Evolutionary conservation across 139 green algal genomes (phyloP).

Genomic region (Eudorina sp.): DNA sequence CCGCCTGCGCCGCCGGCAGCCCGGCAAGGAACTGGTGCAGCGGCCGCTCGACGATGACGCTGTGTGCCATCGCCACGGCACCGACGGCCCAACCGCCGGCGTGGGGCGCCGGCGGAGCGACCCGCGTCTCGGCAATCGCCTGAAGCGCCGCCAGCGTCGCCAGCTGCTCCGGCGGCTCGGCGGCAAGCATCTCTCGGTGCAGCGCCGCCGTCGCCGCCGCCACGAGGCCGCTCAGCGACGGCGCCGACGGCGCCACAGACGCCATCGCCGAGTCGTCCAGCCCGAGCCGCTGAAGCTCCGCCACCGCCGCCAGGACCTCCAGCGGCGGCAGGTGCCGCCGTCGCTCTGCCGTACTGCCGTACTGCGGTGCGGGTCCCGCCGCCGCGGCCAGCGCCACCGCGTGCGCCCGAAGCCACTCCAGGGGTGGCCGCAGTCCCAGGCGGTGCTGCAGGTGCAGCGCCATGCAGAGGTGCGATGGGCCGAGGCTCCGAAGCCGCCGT

Average conservation of each 20-base stretch:
- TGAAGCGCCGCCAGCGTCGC: conserved; percentile 25
- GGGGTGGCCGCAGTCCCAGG: conserved; percentile 24
- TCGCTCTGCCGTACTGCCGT: not conserved
- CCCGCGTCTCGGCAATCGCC: not conserved
- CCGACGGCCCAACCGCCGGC: conserved; percentile 31
- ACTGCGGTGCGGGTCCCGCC: no score
- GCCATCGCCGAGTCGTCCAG: not conserved
- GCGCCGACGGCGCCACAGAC: not conserved
- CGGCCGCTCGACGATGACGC: not conserved
- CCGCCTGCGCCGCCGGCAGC: not conserved
- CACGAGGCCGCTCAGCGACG: not conserved
- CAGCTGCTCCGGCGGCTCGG: conserved; percentile 11
- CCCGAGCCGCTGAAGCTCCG: conserved; percentile 41
- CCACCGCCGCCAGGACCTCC: conserved; percentile 10
- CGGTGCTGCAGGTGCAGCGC: conserved; percentile 33
- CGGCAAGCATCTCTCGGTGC: not conserved
- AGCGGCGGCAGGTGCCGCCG: not conserved
- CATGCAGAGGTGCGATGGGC: conserved; percentile 13
- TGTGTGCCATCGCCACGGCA: conserved; percentile 22
- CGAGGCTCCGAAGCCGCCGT: conserved; percentile 32
- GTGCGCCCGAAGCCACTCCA: conserved; percentile 20
- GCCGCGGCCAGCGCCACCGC: conserved; percentile 6
- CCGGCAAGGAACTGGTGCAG: conserved; percentile 4
- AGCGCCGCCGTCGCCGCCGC: not conserved
- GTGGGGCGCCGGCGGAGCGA: not conserved